phyloP scores from a whole-genome alignment of 257 asterid genomes.

The Oldenlandia corymbosa region DNA sequence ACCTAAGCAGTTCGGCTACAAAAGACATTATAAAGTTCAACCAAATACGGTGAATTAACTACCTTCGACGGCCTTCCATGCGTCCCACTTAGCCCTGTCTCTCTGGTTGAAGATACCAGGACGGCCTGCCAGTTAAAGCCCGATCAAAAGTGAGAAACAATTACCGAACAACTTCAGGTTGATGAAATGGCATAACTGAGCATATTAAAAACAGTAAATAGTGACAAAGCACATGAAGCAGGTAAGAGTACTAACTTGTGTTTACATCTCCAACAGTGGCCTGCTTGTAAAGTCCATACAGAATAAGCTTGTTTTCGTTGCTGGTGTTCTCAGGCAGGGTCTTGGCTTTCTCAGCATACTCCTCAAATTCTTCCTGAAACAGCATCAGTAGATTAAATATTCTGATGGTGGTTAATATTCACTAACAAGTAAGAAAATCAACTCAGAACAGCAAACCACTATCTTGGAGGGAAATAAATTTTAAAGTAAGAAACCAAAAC shows the following conservation, averaged over 20 bases:
- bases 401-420: neutral
- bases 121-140: constrained; percentile 46
- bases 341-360: constrained; percentile 80
- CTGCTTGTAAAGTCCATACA: constrained; percentile 86
- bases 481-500: too few relatives aligned
- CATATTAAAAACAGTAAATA: neutral
- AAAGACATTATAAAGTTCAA: neutral
- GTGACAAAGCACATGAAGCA: neutral
- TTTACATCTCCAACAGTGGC: constrained; percentile 69
- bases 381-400: neutral
- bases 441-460: neutral
- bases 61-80: constrained; percentile 98
- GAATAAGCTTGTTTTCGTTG: constrained; percentile 65
- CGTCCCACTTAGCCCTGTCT: constrained; percentile 98
- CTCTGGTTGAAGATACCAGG: constrained; percentile 77
- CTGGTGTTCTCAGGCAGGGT: constrained; percentile 64
- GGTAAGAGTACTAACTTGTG: constrained; percentile 48
- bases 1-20: too few relatives aligned
- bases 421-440: too few relatives aligned
- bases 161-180: constrained; percentile 3
- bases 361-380: constrained; percentile 87
- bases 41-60: constrained; percentile 4
- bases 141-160: neutral
- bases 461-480: neutral
- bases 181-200: neutral